Evolutionary conservation across 2,329 filamentous ascomycete genomes (phyloP), one percentile per base, ranked within the genome.

Genomic region (Aspergillus pseudotamarii): DNA sequence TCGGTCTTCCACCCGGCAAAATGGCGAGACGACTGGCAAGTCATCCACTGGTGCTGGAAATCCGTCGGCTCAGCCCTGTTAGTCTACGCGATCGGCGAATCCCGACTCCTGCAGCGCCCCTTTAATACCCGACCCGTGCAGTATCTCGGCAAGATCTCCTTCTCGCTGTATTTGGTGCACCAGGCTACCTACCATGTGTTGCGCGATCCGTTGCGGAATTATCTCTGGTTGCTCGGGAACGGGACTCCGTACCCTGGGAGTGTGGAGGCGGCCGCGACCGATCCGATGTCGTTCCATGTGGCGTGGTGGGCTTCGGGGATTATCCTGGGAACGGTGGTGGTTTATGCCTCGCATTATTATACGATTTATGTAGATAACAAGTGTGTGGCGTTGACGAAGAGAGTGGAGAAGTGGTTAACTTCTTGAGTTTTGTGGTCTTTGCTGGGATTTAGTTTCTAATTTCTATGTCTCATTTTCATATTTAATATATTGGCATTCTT

Each of bases 131-230:
- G 59, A 1, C 57, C 68, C 10, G 60, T 70, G 16, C 72, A 72
- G 55, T 75, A 74, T 54, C 62, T 76, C 23, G 73, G 73, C 11
- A 66, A 70, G 32, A 72, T 76, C 14, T 74, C 71, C 2, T 76
- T 74, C 57, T 69, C 73, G n/a, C 61, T 76, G 38, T 76, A 76
- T 53, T 58, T 76, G 28, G 61, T 71, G 14, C 73, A 76, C 36
- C 66, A 68, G 51, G 51, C 66, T 1, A 61, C 70, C 8, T 72
- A 69, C 32, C 65, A 67, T 58, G 38, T 69, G 26, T 58, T 61
- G 38, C 55, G 64, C 21, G 63, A 66, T 34, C 69, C 64, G 2
- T 12, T 71, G 6, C 54, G 65, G 14, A 64, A 67, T 23, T 32
- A 65, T 9, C 26, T 70, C 21, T 71, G 66, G 57, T 54, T 51